phyloP scores from a whole-genome alignment of 2,329 filamentous ascomycete genomes.

The Tolypocladium sp. region DNA sequence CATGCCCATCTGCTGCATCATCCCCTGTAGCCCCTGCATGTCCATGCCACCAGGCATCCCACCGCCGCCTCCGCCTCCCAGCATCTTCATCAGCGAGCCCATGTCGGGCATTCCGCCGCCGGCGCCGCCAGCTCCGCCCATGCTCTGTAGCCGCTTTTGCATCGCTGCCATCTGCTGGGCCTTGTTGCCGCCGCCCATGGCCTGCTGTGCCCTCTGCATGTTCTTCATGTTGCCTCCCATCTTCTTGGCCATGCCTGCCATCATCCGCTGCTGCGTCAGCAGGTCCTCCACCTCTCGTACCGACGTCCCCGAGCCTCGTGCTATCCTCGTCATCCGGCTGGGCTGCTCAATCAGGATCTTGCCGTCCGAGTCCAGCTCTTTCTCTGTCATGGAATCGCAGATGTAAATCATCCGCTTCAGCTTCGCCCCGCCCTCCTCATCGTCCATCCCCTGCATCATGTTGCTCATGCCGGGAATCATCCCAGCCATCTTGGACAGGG shows the following conservation, averaged over 20 bases:
- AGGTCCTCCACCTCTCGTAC: constrained; percentile 93
- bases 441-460: constrained; percentile 93
- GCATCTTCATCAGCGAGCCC: constrained; percentile 84
- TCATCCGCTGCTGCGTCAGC: constrained; percentile 96
- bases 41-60: constrained; percentile 65
- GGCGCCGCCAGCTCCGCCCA: constrained; percentile 62
- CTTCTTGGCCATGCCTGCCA: constrained; percentile 98
- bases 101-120: constrained; percentile 71
- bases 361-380: constrained; percentile 91
- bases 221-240: constrained; percentile 98
- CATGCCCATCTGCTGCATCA: constrained; percentile 67
- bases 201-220: constrained; percentile 86
- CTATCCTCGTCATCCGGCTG: constrained; percentile 84
- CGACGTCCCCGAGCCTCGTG: constrained; percentile 79
- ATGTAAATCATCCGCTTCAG: constrained; percentile 98
- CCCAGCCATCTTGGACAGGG: constrained; percentile 90
- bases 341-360: constrained; percentile 91
- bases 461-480: constrained; percentile 96
- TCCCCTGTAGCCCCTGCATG: constrained; percentile 52
- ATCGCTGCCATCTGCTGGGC: constrained; percentile 91
- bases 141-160: constrained; percentile 89
- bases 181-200: constrained; percentile 85
- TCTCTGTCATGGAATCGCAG: constrained; percentile 94
- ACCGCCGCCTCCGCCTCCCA: constrained; percentile 53
- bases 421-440: constrained; percentile 89